A percentile compares a stretch with the other conserved stretches of the same genome.
Evolutionary conservation across 1,139 yeast species (phyloP).

Genomic region (Blastobotrys arbuscula): DNA sequence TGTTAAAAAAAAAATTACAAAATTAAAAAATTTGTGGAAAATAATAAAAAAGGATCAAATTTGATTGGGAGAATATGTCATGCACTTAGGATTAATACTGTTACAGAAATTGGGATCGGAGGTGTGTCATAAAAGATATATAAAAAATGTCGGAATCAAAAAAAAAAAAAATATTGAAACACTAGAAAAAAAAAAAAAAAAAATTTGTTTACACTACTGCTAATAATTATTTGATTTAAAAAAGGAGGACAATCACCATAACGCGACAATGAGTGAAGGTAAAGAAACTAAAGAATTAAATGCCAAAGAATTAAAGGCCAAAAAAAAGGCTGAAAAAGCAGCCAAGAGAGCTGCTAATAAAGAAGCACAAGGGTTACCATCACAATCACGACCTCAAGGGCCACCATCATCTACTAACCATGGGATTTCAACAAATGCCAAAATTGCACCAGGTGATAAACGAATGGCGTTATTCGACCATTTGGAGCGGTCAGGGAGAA

Average conservation of each 20-base stretch:
- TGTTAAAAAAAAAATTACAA: neutral
- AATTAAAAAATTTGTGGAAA: neutral
- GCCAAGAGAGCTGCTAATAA: constrained; percentile 73
- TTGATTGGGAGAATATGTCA: constrained; percentile 9
- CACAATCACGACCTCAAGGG: constrained; percentile 5
- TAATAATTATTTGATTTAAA: neutral
- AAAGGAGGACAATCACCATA: neutral
- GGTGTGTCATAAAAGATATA: too few species aligned
- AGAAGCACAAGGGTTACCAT: constrained; percentile 22
- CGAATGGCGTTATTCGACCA: constrained; percentile 68
- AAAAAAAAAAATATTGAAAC: constrained; percentile 2
- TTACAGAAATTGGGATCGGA: too few species aligned
- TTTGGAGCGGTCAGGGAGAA: constrained; percentile 51
- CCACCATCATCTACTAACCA: neutral
- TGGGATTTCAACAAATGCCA: neutral
- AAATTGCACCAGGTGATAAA: constrained; percentile 7
- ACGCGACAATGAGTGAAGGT: constrained; percentile 1
- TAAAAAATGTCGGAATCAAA: neutral
- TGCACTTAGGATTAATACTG: too few species aligned
- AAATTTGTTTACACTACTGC: neutral
- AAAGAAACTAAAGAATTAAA: too few species aligned
- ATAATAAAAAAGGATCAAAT: constrained; percentile 1
- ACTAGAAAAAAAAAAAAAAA: neutral
- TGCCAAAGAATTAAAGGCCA: constrained; percentile 83
- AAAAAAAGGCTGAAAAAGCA: constrained; percentile 83